A percentile compares a stretch with the other conserved stretches of the same genome.
Evolutionary conservation across 2,329 filamentous ascomycete species (phyloP).

Genomic region (Fusarium siculi): DNA sequence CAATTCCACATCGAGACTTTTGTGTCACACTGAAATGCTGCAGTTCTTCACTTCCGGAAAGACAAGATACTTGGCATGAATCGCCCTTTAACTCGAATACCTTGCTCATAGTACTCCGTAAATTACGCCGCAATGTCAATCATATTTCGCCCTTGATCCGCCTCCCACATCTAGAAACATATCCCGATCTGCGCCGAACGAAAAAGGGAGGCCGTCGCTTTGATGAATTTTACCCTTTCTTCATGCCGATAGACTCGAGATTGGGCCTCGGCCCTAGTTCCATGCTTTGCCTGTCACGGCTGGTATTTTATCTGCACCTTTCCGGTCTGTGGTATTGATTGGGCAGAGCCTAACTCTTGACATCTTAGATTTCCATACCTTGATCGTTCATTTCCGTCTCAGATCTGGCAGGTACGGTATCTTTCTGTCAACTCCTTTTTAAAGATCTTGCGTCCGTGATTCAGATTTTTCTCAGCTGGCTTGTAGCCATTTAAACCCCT

Average conservation of each 20-base stretch:
- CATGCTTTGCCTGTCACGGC: conserved; percentile 18
- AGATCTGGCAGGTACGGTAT: conserved; percentile 32
- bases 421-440: conserved; percentile 16
- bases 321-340: conserved; percentile 29
- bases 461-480: conserved; percentile 15
- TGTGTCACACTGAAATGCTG: conserved; percentile 20
- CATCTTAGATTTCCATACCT: conserved; percentile 34
- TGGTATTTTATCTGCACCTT: conserved; percentile 18
- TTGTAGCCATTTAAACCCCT: conserved; percentile 11
- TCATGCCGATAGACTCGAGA: conserved; percentile 25
- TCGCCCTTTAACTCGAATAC: conserved; percentile 20
- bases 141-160: conserved; percentile 19
- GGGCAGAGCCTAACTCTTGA: conserved; percentile 29
- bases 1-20: conserved; percentile 35
- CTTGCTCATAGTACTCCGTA: conserved; percentile 3
- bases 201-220: conserved; percentile 13
- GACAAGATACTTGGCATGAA: conserved; percentile 14
- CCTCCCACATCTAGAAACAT: conserved; percentile 25
- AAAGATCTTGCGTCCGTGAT: conserved; percentile 10
- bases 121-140: conserved; percentile 26
- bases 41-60: neutral
- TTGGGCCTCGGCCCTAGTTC: conserved; percentile 31
- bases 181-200: conserved; percentile 21
- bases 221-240: conserved; percentile 6
- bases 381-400: conserved; percentile 36